These are phyloP conservation scores for Thymus mandschuricus DNA, from an alignment of 257 asterid genomes.

Conservation along the genomic window DNA sequence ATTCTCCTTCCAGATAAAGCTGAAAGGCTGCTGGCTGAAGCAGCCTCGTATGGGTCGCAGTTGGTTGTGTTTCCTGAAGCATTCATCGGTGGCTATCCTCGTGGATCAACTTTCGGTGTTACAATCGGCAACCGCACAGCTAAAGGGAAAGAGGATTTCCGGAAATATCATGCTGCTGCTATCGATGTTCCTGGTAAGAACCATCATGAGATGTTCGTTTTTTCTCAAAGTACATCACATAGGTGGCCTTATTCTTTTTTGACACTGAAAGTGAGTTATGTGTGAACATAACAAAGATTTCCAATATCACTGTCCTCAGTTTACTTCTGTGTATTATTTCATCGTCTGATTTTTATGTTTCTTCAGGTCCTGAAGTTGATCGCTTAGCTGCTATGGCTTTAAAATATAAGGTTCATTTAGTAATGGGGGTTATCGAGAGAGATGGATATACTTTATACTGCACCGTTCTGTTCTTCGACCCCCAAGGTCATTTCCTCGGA, in stretches of 20 bases:
- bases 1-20: constrained; percentile 71
- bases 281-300: neutral
- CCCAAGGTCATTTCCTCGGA: constrained; percentile 86
- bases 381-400: constrained; percentile 97
- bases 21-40: constrained; percentile 92
- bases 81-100: constrained; percentile 96
- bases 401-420: constrained; percentile 82
- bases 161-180: constrained; percentile 87
- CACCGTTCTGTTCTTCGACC: constrained; percentile 77
- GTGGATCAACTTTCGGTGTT: constrained; percentile 89
- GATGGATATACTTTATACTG: constrained; percentile 94
- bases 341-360: neutral
- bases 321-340: neutral
- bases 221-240: neutral
- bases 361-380: constrained; percentile 89
- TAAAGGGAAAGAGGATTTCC: constrained; percentile 92
- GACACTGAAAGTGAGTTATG: neutral
- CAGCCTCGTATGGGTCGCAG: constrained; percentile 89
- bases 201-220: constrained; percentile 3
- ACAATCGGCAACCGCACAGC: constrained; percentile 84
- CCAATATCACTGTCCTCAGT: neutral
- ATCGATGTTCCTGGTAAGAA: constrained; percentile 90
- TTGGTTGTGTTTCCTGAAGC: constrained; percentile 98
- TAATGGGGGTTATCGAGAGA: constrained; percentile 90
- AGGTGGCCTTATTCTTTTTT: neutral